Percentiles rank a stretch among this genome's conserved stretches.
Evolutionary conservation across 345 rosid species (phyloP).

Genomic region (Bruguiera parviflora): DNA sequence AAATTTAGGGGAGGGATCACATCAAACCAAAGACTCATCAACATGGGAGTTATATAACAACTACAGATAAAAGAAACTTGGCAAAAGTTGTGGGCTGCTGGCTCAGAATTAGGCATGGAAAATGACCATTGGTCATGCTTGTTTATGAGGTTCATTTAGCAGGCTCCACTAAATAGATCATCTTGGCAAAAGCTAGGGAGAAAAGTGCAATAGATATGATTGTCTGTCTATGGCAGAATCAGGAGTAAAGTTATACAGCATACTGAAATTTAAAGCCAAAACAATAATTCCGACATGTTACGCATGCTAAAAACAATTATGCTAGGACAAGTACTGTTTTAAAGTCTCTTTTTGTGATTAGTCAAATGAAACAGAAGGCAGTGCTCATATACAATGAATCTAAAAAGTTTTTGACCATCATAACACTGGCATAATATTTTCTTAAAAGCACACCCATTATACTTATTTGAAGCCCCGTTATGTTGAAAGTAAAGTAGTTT

Average conservation of each 20-base stretch:
- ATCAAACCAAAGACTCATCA: not conserved
- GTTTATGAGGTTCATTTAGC: conserved; percentile 21
- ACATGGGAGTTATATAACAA: not conserved
- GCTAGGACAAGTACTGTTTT: not conserved
- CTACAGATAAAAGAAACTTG: not conserved
- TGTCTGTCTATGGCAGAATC: conserved; percentile 27
- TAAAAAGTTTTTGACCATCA: conserved; percentile 13
- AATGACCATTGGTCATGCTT: conserved; percentile 17
- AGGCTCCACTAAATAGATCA: conserved; percentile 31
- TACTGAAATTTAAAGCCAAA: too few relatives aligned
- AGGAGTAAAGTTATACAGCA: not conserved
- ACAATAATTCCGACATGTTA: too few relatives aligned
- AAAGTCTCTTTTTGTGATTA: too few relatives aligned
- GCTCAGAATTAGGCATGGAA: conserved; percentile 26
- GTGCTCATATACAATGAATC: too few relatives aligned
- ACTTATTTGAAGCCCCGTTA: too few relatives aligned
- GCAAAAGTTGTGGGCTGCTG: conserved; percentile 10
- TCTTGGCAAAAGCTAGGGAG: conserved; percentile 19
- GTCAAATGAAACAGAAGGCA: too few relatives aligned
- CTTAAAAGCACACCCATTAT: too few relatives aligned
- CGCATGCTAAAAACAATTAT: not conserved
- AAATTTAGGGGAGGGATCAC: not conserved
- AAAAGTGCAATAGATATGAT: not conserved
- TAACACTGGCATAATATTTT: too few relatives aligned
- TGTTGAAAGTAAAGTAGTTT: too few relatives aligned